A percentile compares a stretch with the other conserved stretches of the same genome.
These are phyloP conservation scores for Oryza brachyantha DNA, from an alignment of 176 grass and related monocot genomes.

Conservation along the genomic window DNA sequence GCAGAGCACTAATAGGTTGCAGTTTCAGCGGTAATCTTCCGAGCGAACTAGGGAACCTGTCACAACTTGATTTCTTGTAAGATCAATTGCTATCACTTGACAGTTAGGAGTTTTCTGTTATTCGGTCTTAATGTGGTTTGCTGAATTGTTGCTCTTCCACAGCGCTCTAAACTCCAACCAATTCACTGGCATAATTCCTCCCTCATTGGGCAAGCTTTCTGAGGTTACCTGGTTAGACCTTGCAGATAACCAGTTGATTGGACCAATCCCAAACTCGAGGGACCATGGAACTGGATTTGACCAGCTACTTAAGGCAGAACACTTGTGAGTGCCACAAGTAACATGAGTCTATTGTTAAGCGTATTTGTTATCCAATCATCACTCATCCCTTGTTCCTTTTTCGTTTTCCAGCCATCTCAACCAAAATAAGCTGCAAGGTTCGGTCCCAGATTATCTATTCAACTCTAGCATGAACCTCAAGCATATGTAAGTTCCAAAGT, in stretches of 20 bases:
- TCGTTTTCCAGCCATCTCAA: slow-evolving; percentile 67
- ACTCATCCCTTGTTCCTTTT: slow-evolving; percentile 20
- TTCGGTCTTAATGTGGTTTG: neutral
- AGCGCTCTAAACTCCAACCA: slow-evolving; percentile 67
- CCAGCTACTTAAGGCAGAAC: slow-evolving; percentile 46
- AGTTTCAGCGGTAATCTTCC: slow-evolving; percentile 65
- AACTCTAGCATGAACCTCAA: slow-evolving; percentile 46
- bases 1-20: slow-evolving; percentile 54
- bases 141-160: neutral
- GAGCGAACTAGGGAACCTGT: slow-evolving; percentile 60
- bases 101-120: neutral
- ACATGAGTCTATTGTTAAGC: neutral
- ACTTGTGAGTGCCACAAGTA: slow-evolving; percentile 55
- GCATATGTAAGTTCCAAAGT: slow-evolving; percentile 65
- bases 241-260: slow-evolving; percentile 55
- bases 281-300: slow-evolving; percentile 58
- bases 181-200: slow-evolving; percentile 52
- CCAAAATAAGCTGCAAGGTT: slow-evolving; percentile 56
- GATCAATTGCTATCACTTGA: neutral
- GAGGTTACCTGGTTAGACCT: slow-evolving; percentile 58
- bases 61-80: slow-evolving; percentile 58
- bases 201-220: slow-evolving; percentile 70
- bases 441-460: slow-evolving; percentile 64
- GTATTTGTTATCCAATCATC: neutral
- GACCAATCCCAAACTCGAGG: slow-evolving; percentile 51